These are phyloP conservation scores for Blastocystis sp. DNA, from an alignment of 352 stramenopile genomes.

Conservation along the genomic window DNA sequence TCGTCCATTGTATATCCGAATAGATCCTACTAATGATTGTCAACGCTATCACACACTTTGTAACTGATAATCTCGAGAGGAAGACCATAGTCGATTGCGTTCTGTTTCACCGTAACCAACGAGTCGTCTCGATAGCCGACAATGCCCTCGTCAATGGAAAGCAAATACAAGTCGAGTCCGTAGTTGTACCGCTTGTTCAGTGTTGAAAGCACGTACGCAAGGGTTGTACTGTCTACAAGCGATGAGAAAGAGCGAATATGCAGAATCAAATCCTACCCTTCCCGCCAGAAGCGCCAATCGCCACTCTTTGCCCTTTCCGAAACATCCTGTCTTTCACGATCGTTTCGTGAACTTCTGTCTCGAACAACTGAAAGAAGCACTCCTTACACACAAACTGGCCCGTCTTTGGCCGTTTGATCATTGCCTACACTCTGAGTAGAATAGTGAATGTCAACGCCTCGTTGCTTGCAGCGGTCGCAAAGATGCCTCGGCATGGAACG, in stretches of 20 bases:
- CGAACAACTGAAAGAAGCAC: conserved; percentile 75
- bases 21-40: conserved; percentile 69
- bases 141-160: conserved; percentile 76
- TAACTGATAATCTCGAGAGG: conserved; percentile 73
- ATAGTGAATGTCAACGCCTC: not conserved
- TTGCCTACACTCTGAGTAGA: not conserved
- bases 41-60: not conserved
- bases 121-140: conserved; percentile 75
- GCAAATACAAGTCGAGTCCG: conserved; percentile 74
- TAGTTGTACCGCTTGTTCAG: conserved; percentile 75
- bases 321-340: conserved; percentile 75
- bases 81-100: conserved; percentile 73
- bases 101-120: conserved; percentile 75
- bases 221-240: conserved; percentile 69
- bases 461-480: conserved; percentile 44
- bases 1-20: conserved; percentile 75
- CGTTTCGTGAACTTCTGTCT: conserved; percentile 75
- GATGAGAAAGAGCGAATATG: not conserved
- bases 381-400: conserved; percentile 75
- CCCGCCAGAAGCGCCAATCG: conserved; percentile 75
- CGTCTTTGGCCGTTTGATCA: conserved; percentile 73
- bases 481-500: not conserved
- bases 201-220: conserved; percentile 74
- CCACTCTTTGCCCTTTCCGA: conserved; percentile 64
- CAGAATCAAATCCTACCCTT: conserved; percentile 59